phyloP scores from a whole-genome alignment of 2,329 filamentous ascomycete species.

The Apiospora hydei region DNA sequence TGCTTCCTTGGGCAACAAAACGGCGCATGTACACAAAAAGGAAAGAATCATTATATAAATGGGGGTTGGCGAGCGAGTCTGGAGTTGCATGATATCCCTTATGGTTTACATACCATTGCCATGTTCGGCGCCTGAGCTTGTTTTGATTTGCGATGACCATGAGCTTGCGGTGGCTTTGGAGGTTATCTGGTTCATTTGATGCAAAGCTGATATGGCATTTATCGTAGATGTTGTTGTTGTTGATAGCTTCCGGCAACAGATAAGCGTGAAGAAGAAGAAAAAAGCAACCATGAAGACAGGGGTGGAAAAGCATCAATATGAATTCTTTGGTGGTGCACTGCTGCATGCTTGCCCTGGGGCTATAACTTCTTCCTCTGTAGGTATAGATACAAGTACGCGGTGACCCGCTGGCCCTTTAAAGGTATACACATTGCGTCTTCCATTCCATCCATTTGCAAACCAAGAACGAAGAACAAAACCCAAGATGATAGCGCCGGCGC shows the following conservation, averaged over 20 bases:
- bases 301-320: no score
- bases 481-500: neutral
- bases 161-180: neutral
- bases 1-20: neutral
- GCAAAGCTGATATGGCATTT: neutral
- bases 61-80: slow-evolving; percentile 17
- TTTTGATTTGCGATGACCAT: neutral
- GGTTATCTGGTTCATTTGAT: neutral
- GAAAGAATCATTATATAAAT: slow-evolving; percentile 9
- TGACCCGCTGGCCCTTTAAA: no score
- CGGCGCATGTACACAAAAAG: slow-evolving; percentile 14
- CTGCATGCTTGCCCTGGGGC: neutral
- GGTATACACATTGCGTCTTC: neutral
- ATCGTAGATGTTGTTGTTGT: neutral
- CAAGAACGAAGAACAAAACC: neutral
- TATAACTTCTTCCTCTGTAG: slow-evolving; percentile 7
- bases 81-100: slow-evolving; percentile 25
- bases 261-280: no score
- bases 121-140: neutral
- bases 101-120: neutral
- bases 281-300: neutral
- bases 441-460: neutral
- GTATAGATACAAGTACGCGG: neutral
- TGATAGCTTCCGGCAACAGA: neutral
- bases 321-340: neutral